Evolutionary conservation across 768 basidiomycete genomes (phyloP), one percentile per base, ranked within the genome.

Genomic region (Hypholoma sublateritium): DNA sequence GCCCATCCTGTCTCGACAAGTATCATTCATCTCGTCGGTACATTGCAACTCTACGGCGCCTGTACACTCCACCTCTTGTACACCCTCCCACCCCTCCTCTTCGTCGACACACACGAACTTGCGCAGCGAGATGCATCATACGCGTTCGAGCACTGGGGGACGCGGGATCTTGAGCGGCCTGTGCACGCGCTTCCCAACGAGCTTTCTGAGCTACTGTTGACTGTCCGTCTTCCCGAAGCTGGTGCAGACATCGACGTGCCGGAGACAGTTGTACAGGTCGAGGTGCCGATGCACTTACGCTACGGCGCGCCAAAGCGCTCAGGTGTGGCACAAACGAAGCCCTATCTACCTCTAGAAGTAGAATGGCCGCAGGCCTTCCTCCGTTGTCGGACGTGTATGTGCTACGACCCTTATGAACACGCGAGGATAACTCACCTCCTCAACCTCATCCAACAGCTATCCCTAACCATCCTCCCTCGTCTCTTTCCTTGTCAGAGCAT

Each of bases 41-140:
- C 44, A 21, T 50, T 35, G 45, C 37, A 19, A 12, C 28, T 44
- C 19, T 59, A 58, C 49, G 37, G 58, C 44, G 34, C 61, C 61
- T 82, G 81, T 62, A 65, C 74, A 13, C 60, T 75, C 0, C 67
- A 80, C 53, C 69, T 81, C 1, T 67, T 73, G 57, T 77, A 72
- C 59, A 53, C 62, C 2, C 69, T 81, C 4, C 80, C 79, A 5
- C 72, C 76, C 0, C 64, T 76, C 9, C 56, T 80, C 14, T 81
- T 81, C 62, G 71, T 80, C 36, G 80, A 83, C 61, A 74, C 76
- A 0, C 78, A 80, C 63, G 81, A 81, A 55, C 74, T 83, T 13
- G 66, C 65, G 5, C 72, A 78, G 52, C 61, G 76, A 28, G 63
- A 66, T 21, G 55, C 63, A 0, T 68, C 68, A 5, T 83, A 79